Evolutionary conservation across 371 early-diverging fungal species (phyloP), one percentile per base, ranked within the genome.

Genomic region (Actinomortierella wolfii): DNA sequence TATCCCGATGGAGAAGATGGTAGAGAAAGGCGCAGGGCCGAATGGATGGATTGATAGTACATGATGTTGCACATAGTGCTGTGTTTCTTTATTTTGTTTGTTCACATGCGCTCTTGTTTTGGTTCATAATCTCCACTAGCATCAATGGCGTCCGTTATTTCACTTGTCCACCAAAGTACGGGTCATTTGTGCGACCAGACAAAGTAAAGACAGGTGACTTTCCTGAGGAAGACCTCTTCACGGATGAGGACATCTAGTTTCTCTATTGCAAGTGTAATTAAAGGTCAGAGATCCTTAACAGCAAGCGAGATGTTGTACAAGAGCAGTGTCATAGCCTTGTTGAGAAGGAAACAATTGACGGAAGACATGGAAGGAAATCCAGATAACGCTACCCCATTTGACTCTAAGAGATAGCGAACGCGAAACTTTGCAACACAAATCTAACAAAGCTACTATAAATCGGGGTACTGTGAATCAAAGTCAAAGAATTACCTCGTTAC

Each of bases 121-220:
- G 61, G 49, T 51, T 4, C 3, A 9, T 51, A 46, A 17, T 18
- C 13, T 56, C 41, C 29, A 29, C 17, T 42, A 87, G 84, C 54
- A 92, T 96, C 1, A 80, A 91, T 53, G 94, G 93, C 2, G 83
- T 76, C 21, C 65, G 58, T 9, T 97, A 95, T 63, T 97, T 96
- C 65, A 66, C 80, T 4, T 90, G 91, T 58, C 81, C 83, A 13
- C 71, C 81, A 25, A 89, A 90, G 9, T 85, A 92, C 65, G 97
- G 95, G 25, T 91, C 89, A 0, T 95, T 96, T 75, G 92, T 96
- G 24, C 86, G 96, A 11, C 96, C 97, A 2, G 87, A 89, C 61
- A 87, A 89, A 59, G 91, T 97, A 4, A 78, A 74, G 15, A 89
- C 91, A 0, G 98, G 98, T 20, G 97, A 98, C 57, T 97, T 87